These are phyloP conservation scores for Emmonsia crescens DNA, from an alignment of 2,329 filamentous ascomycete genomes.

Conservation along the genomic window DNA sequence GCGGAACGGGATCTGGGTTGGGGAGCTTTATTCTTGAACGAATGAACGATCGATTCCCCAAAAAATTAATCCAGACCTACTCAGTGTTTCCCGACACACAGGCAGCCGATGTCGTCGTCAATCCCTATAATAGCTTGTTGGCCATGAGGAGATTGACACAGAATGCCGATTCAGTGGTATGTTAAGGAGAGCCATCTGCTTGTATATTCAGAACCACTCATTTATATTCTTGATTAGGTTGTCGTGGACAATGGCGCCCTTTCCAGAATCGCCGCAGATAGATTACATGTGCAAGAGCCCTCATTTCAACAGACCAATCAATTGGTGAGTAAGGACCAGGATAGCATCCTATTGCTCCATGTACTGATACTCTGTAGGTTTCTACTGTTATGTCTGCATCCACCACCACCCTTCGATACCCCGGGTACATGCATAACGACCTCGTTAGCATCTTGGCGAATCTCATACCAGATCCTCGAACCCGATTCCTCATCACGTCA, in stretches of 20 bases:
- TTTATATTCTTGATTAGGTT: slow-evolving; percentile 35
- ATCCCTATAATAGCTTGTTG: slow-evolving; percentile 94
- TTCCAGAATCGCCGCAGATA: slow-evolving; percentile 84
- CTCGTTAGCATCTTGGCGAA: slow-evolving; percentile 93
- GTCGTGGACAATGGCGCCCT: slow-evolving; percentile 94
- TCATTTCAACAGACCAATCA: slow-evolving; percentile 98
- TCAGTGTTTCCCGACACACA: slow-evolving; percentile 95
- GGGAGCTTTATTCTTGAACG: slow-evolving; percentile 90
- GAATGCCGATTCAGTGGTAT: slow-evolving; percentile 87
- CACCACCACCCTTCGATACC: slow-evolving; percentile 91
- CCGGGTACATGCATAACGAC: slow-evolving; percentile 99
- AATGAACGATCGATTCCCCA: slow-evolving; percentile 94
- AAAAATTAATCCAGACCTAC: slow-evolving; percentile 98
- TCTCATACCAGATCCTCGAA: slow-evolving; percentile 88
- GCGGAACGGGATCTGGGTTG: slow-evolving; percentile 90
- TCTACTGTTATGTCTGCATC: slow-evolving; percentile 98
- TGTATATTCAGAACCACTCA: neutral
- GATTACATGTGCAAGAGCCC: slow-evolving; percentile 87
- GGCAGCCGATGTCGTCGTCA: slow-evolving; percentile 85
- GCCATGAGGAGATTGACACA: slow-evolving; percentile 85
- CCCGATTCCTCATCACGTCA: slow-evolving; percentile 96
- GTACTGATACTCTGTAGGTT: slow-evolving; percentile 40
- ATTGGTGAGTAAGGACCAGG: slow-evolving; percentile 45
- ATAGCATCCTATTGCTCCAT: neutral
- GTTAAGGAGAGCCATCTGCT: slow-evolving; percentile 13